phyloP scores from a whole-genome alignment of 2,329 filamentous ascomycete genomes.

The Xenosphaeropsis pyriputrescens region DNA sequence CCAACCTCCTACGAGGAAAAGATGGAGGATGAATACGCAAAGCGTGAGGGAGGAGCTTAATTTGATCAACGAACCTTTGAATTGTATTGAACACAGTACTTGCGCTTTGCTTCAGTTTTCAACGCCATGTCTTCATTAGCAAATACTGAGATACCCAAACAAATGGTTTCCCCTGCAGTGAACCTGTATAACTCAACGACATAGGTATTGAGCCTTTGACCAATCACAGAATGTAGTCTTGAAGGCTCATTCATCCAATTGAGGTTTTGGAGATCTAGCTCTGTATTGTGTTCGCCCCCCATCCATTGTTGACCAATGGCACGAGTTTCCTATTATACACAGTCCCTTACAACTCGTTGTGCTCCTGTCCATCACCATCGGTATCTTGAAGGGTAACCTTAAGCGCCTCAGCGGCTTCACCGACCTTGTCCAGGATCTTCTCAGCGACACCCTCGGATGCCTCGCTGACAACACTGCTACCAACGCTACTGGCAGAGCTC shows the following conservation, averaged over 20 bases:
- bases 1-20: slow-evolving; percentile 46
- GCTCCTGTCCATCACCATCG: slow-evolving; percentile 37
- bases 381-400: slow-evolving; percentile 37
- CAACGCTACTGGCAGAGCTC: slow-evolving; percentile 10
- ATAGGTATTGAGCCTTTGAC: no score
- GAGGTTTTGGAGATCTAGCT: no score
- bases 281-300: no score
- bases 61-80: not conserved
- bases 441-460: slow-evolving; percentile 17
- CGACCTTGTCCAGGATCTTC: slow-evolving; percentile 29
- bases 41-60: slow-evolving; percentile 46
- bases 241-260: no score
- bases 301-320: no score
- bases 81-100: no score
- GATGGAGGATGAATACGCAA: slow-evolving; percentile 49
- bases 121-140: no score
- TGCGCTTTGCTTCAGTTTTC: no score
- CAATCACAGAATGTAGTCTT: no score
- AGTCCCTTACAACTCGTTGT: slow-evolving; percentile 39
- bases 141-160: no score
- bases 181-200: no score
- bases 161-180: no score
- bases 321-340: not conserved
- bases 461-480: slow-evolving; percentile 11
- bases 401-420: slow-evolving; percentile 34